Base-by-base conservation (phyloP, 1,139 yeast species). In the Petasospora rhodanensis region DNA sequence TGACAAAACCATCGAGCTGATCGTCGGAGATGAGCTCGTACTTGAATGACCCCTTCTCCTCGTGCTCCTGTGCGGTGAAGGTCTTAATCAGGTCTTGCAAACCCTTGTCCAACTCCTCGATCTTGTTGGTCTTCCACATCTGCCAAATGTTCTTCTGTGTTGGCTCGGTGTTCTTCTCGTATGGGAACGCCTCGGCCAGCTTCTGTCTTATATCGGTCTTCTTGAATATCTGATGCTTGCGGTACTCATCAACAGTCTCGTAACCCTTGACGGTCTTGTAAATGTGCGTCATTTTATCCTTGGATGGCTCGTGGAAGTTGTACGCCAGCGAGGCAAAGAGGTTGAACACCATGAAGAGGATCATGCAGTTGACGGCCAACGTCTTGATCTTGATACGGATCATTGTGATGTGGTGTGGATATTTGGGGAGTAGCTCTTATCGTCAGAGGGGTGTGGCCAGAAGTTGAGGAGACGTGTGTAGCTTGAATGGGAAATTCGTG, bases 111-210 rank as follows among this genome's bases (percentile, higher is more conserved):
- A 42, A 19, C 18, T 29, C 7, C 4, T 68, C 67, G 15, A 69
- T 48, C 5, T 70, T 73, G 7, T 73, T 78, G n/a, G 36, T 39
- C 59, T 87, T 89, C 96, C 97, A 91, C 1, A 97, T 89, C 59
- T 91, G 98, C 96, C 97, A 91, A 28, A 91, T 77, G 40, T 71
- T 71, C 40, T 78, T 79, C 21, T 87, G 95, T 3, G 41, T 30
- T 14, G 25, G 22, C 3, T 27, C 22, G 9, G 40, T 22, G 9
- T 34, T 13, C 26, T 37, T 41, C 22, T 32, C 28, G 24, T 42
- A 42, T 6, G 46, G 46, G 40, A 42, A 42, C 1, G 28, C 37
- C 21, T 28, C 15, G 3, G 45, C 38, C n/a, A 42, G 22, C 15
- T 29, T 32, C 12, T 21, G 22, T 12, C 46, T 33, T 7, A 42